Base-by-base conservation (phyloP, 768 basidiomycete species). In the Nidula microcarpa region DNA sequence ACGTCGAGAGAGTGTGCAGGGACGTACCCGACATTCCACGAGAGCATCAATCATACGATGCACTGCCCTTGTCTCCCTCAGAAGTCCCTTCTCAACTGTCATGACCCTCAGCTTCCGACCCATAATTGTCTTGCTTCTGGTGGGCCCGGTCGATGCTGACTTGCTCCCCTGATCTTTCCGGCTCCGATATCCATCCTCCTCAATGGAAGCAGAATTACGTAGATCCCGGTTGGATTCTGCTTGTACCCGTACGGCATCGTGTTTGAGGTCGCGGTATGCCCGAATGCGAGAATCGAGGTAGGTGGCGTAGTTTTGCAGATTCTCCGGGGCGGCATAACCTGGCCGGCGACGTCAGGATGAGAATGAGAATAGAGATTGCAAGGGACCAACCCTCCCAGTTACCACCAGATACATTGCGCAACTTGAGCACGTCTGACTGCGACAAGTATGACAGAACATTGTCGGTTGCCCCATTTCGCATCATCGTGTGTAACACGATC, bases 381-480 rank as follows among this genome's bases (percentile, higher is more conserved):
- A 34, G 30, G 43, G 30, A 58, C 74, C 47, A 55, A 94, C 94
- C 94, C 73, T 97, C 94, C 92, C 92, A 96, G 50, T 77, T 88
- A 34, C 83, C 89, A 4, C 80, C 72, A n/a, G 83, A 82, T 8
- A 98, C 87, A 59, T 94, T 92, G 53, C 82, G 80, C 53, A 98
- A 71, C 52, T 86, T 80, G 34, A 98, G 73, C n/a, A 92, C 77
- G 59, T 96, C 91, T 2, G 85, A 80, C 34, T 86, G 81, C 5
- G 91, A 86, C 37, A 98, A 80, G 69, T 94, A 88, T 10, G 82
- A 76, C 16, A 98, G 79, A 10, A 98, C 82, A 65, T 94, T 92
- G 74, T 98, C 94, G 5, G 95, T 97, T 2, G 91, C 81, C n/a
- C 97, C 97, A 56, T 91, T 93, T 30, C 97, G 85, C 66, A 98